Conservation (phyloP, 768 basidiomycete genomes). For the Hysterangium stoloniferum region DNA sequence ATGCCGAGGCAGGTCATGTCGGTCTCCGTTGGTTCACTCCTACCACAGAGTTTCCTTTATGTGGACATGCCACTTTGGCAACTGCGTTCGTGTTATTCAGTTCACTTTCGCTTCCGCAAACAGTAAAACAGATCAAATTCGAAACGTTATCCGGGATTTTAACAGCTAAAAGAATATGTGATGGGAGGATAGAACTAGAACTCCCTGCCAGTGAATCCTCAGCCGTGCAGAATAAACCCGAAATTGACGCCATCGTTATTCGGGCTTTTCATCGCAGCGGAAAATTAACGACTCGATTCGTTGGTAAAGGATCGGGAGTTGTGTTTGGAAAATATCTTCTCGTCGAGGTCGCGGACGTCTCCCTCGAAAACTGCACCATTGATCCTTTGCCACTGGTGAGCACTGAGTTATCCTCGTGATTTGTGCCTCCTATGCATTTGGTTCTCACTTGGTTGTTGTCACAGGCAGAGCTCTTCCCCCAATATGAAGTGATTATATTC, state of each 20-base stretch:
- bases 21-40: slow-evolving; percentile 25
- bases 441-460: not conserved
- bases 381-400: slow-evolving; percentile 16
- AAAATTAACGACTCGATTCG: slow-evolving; percentile 13
- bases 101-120: not conserved
- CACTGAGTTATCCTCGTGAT: slow-evolving; percentile 4
- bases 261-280: slow-evolving; percentile 9
- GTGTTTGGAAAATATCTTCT: slow-evolving; percentile 16
- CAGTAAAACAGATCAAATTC: not conserved
- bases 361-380: not conserved
- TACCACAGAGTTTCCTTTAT: slow-evolving; percentile 19
- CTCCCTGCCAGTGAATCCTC: slow-evolving; percentile 16
- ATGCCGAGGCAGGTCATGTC: slow-evolving; percentile 7
- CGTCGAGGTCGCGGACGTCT: slow-evolving; percentile 15
- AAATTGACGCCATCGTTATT: slow-evolving; percentile 4
- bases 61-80: slow-evolving; percentile 29
- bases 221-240: slow-evolving; percentile 5
- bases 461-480: slow-evolving; percentile 26
- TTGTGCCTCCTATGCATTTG: not conserved
- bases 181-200: slow-evolving; percentile 18
- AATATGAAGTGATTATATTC: slow-evolving; percentile 31
- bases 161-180: not conserved
- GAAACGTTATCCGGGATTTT: not conserved
- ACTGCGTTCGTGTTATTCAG: slow-evolving; percentile 22
- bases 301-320: slow-evolving; percentile 7